Evolutionary conservation across 371 early-diverging fungal genomes (phyloP), one percentile per base, ranked within the genome.

Genomic region (Mortierella sp.): DNA sequence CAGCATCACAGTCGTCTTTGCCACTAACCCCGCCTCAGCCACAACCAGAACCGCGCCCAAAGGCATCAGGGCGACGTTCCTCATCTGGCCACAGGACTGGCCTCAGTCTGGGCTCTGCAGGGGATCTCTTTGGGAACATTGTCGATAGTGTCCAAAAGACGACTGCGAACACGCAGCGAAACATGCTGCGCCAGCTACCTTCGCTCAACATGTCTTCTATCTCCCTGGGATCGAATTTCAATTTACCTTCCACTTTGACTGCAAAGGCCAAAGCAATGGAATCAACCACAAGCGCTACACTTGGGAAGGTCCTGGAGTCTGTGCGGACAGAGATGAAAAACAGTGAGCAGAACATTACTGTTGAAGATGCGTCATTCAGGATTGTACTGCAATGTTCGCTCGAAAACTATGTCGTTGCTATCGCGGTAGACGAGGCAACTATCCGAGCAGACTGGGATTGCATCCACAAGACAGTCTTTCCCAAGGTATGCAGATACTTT

Each of bases 401-500:
- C 10, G 66, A 48, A 48, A 69, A 66, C 54, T 66, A 65, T n/a
- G 70, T 76, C 13, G 70, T 76, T 10, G 65, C 76, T 27, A 26
- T 76, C 4, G 69, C 62, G 2, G 34, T 61, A 38, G 65, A 69
- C 13, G 70, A 64, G 30, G 26, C 52, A 3, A 27, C 61, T 2
- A 69, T 76, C 39, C 65, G 76, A 14, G 66, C 65, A 9, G 63
- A 76, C 30, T 76, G 76, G 76, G 69, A 64, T 12, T 69, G 69
- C 46, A 76, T 76, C 24, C 76, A 69, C 53, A 69, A 69, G 38
- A 69, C 70, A 4, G 70, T 76, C 16, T 76, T 76, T 31, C 66
- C 69, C 41, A 76, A 69, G 76, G 76, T 76, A 62, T 26, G 34
- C 34, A n/a, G n/a, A n/a, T n/a, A n/a, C n/a, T n/a, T n/a, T n/a